A percentile compares a stretch with the other conserved stretches of the same genome.
phyloP scores from a whole-genome alignment of 495 filamentous ascomycete genomes.

The Penicillium antarcticum region DNA sequence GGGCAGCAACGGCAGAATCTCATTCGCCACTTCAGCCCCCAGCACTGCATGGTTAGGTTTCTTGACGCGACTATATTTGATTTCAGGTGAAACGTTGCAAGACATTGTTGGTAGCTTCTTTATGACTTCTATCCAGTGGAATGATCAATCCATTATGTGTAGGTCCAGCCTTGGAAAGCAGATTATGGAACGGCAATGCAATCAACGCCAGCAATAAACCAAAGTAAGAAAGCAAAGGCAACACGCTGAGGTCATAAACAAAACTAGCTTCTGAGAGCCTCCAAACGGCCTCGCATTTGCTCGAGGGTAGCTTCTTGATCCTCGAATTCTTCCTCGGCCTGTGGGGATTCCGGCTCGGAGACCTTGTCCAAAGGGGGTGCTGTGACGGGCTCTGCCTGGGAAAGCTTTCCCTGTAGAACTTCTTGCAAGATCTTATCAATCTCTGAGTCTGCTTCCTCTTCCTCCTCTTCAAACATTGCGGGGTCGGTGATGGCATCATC shows the following conservation, averaged over 20 bases:
- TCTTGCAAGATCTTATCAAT: conserved; percentile 91
- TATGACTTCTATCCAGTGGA: no score
- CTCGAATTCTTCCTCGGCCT: conserved; percentile 66
- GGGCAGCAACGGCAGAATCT: background rate
- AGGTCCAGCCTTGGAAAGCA: conserved; percentile 18
- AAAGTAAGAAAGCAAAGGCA: background rate
- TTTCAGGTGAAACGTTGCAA: no score
- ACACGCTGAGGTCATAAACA: background rate
- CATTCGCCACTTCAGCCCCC: no score
- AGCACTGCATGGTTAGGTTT: no score
- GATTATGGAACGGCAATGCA: conserved; percentile 9
- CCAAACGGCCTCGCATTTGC: conserved; percentile 88
- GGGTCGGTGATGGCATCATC: conserved; percentile 78
- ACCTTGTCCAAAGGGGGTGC: conserved; percentile 54
- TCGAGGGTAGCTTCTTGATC: conserved; percentile 82
- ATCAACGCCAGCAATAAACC: conserved; percentile 14
- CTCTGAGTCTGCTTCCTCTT: conserved; percentile 84
- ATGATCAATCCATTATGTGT: conserved; percentile 9
- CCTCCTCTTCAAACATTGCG: conserved; percentile 69
- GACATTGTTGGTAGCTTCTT: no score
- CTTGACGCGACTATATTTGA: no score
- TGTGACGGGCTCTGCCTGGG: conserved; percentile 56
- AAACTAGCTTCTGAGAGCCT: conserved; percentile 82
- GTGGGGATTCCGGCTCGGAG: conserved; percentile 20
- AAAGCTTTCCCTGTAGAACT: conserved; percentile 77